phyloP scores from a whole-genome alignment of 257 asterid species.

The Catharanthus roseus region DNA sequence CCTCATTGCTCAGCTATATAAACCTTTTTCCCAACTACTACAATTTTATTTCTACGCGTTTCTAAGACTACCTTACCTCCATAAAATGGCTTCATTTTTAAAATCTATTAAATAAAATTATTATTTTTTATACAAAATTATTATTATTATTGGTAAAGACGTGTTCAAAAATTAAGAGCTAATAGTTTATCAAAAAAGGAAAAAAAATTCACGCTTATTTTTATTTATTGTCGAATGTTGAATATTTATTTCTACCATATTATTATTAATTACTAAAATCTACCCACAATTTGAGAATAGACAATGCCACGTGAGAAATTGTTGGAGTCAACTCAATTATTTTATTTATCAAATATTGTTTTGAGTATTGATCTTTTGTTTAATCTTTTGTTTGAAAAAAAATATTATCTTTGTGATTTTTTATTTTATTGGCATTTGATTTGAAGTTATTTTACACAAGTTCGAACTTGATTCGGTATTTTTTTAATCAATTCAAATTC shows the following conservation, averaged over 20 bases:
- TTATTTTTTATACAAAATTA: no score
- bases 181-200: no score
- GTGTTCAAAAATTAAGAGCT: no score
- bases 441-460: no score
- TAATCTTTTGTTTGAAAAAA: no score
- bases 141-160: background rate
- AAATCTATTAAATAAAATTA: background rate
- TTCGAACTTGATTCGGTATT: no score
- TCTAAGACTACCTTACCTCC: background rate
- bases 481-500: no score
- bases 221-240: background rate
- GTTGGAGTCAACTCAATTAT: conserved; percentile 13
- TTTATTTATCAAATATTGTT: no score
- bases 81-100: conserved; percentile 3
- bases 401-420: no score
- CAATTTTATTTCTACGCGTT: conserved; percentile 17
- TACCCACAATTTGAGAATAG: background rate
- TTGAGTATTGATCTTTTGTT: no score
- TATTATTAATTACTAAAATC: background rate
- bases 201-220: background rate
- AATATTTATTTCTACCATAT: background rate
- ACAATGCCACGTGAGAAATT: conserved; percentile 3
- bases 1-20: conserved; percentile 12
- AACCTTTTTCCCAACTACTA: conserved; percentile 11
- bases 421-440: no score